Evolutionary conservation across 2,329 filamentous ascomycete genomes (phyloP), one percentile per base, ranked within the genome.

Genomic region (Sodiomyces alkalinus): DNA sequence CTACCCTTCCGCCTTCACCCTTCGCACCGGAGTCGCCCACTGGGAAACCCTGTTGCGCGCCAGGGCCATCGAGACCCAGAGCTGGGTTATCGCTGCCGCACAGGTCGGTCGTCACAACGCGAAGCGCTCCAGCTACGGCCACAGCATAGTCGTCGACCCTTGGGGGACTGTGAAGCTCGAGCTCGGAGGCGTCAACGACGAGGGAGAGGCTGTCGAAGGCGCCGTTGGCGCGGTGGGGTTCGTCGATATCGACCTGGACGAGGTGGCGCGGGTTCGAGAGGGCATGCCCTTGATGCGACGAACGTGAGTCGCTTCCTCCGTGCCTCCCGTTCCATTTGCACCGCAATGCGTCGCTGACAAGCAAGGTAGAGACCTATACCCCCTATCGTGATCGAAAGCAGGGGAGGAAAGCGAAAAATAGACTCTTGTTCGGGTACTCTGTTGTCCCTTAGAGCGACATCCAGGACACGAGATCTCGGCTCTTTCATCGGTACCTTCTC

Each of bases 1-100:
- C 1, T 94, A 87, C 46, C 87, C 87, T 0, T 87, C 80, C 5
- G 87, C 87, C 4, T 96, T 94, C 46, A 93, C 86, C 0, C 66
- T 92, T 0, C 73, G 78, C 1, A 94, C 87, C 0, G 87, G 87
- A 1, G 64, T 62, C 32, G 80, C 80, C 2, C 87, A 94, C 53
- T 96, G 87, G 87, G 74, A 83, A 44, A 61, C 71, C 3, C 56
- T 96, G 5, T 58, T 94, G 10, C 63, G 80, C 17, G 74, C 82
- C 4, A 63, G 87, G 26, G 87, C 87, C 7, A 82, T 94, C 34
- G 87, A 94, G 60, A 83, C 78, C 12, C 80, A 94, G 54, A 73
- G 74, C 31, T 96, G 81, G 59, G 75, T 94, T 2, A 58, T 94
- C 35, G 87, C 86, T 7, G 76, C 86, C 1, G 87, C 85, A 21